Evolutionary conservation across 2,329 filamentous ascomycete species (phyloP).

Genomic region (Fusarium longipes): DNA sequence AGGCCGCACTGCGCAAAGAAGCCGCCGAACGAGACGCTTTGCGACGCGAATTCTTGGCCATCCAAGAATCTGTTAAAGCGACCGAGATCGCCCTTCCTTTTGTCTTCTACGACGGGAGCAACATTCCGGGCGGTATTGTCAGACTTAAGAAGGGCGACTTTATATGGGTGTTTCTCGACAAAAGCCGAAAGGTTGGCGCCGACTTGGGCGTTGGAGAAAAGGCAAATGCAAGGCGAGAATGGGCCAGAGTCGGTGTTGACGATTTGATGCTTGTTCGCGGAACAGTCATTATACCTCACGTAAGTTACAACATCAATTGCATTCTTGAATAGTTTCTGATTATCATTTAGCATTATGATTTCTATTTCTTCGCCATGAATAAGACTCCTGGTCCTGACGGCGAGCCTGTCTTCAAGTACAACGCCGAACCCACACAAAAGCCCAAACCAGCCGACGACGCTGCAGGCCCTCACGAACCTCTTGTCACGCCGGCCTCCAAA

Average conservation of each 20-base stretch:
- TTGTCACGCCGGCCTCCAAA: constrained; percentile 51
- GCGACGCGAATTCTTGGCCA: constrained; percentile 81
- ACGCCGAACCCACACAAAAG: constrained; percentile 58
- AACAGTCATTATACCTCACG: constrained; percentile 92
- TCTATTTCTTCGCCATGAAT: constrained; percentile 97
- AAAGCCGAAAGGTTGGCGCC: constrained; percentile 89
- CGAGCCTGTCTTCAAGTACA: constrained; percentile 80
- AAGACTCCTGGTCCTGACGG: constrained; percentile 80
- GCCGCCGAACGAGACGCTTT: constrained; percentile 82
- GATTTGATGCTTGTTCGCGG: constrained; percentile 93
- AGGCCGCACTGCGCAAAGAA: constrained; percentile 83
- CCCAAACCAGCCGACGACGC: constrained; percentile 46
- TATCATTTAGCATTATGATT: constrained; percentile 84
- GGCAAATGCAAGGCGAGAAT: constrained; percentile 77
- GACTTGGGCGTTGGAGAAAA: constrained; percentile 79
- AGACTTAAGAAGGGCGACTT: constrained; percentile 93
- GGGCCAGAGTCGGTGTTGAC: constrained; percentile 94
- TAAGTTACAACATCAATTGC: constrained; percentile 60
- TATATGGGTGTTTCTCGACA: constrained; percentile 92
- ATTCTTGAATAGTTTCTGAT: constrained; percentile 32
- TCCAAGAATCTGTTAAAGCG: constrained; percentile 88
- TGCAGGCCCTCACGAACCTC: constrained; percentile 13
- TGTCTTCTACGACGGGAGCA: constrained; percentile 95
- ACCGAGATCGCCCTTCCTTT: constrained; percentile 94
- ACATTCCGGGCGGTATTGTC: constrained; percentile 84